These are phyloP conservation scores for Penicillium nordicum DNA, from an alignment of 2,329 filamentous ascomycete genomes.

Conservation along the genomic window DNA sequence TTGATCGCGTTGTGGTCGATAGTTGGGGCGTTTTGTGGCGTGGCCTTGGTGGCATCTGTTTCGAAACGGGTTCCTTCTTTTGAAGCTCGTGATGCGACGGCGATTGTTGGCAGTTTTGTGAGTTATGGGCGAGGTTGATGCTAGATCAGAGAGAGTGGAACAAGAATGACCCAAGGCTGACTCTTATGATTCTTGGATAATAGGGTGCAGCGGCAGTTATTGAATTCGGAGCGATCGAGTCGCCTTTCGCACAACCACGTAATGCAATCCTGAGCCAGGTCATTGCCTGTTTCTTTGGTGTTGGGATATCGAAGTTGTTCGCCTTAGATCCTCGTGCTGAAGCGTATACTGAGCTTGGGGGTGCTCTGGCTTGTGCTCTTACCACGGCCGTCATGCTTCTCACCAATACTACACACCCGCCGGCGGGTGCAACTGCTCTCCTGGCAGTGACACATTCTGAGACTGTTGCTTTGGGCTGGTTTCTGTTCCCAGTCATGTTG, in stretches of 20 bases:
- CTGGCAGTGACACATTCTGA: constrained; percentile 59
- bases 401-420: constrained; percentile 70
- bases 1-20: constrained; percentile 61
- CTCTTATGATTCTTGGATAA: background rate
- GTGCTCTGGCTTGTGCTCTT: constrained; percentile 61
- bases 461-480: constrained; percentile 59
- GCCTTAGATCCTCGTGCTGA: constrained; percentile 48
- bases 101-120: constrained; percentile 70
- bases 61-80: constrained; percentile 56
- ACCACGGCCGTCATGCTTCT: constrained; percentile 64
- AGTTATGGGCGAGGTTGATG: constrained; percentile 30
- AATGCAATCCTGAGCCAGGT: constrained; percentile 67
- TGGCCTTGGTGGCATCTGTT: constrained; percentile 59
- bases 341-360: constrained; percentile 60
- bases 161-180: background rate
- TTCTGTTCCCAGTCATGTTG: constrained; percentile 60
- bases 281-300: constrained; percentile 58
- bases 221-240: constrained; percentile 68
- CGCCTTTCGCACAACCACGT: constrained; percentile 69
- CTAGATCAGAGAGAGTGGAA: background rate
- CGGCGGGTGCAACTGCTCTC: constrained; percentile 70
- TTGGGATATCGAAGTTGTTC: constrained; percentile 65
- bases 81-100: constrained; percentile 51
- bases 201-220: constrained; percentile 74
- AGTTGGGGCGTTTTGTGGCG: constrained; percentile 60